Conservation (phyloP, 805 yeast species). For the Debaryomyces castellii region DNA sequence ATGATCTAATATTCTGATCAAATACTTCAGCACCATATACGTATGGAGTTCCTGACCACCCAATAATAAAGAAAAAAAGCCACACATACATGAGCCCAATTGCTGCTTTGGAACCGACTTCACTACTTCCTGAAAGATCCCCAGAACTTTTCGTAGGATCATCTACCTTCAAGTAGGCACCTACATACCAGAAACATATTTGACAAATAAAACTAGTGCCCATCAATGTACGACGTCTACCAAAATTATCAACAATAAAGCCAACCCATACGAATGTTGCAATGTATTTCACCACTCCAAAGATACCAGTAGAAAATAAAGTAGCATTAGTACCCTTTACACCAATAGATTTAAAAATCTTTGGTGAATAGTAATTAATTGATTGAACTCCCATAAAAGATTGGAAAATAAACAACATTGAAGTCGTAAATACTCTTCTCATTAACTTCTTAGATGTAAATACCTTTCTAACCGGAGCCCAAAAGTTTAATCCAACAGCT, state of each 20-base stretch:
- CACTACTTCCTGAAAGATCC: slow-evolving; percentile 17
- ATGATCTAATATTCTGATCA: slow-evolving; percentile 42
- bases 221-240: slow-evolving; percentile 44
- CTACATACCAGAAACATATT: slow-evolving; percentile 48
- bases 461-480: slow-evolving; percentile 39
- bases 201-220: slow-evolving; percentile 39
- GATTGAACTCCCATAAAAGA: slow-evolving; percentile 51
- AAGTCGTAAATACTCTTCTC: slow-evolving; percentile 35
- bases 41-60: slow-evolving; percentile 50
- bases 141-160: slow-evolving; percentile 21
- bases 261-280: slow-evolving; percentile 45
- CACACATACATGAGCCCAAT: slow-evolving; percentile 46
- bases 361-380: slow-evolving; percentile 52
- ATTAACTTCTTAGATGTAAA: slow-evolving; percentile 26
- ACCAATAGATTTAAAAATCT: slow-evolving; percentile 50
- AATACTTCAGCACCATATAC: slow-evolving; percentile 48
- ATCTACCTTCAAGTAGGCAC: slow-evolving; percentile 44
- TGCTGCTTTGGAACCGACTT: slow-evolving; percentile 43
- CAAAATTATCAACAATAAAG: slow-evolving; percentile 45
- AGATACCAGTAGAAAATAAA: slow-evolving; percentile 53
- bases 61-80: slow-evolving; percentile 42
- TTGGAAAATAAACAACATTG: slow-evolving; percentile 41
- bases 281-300: slow-evolving; percentile 50
- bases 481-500: slow-evolving; percentile 35
- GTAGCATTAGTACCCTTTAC: slow-evolving; percentile 44